Conservation (phyloP, 805 yeast species). For the Zygoascus tannicola region DNA sequence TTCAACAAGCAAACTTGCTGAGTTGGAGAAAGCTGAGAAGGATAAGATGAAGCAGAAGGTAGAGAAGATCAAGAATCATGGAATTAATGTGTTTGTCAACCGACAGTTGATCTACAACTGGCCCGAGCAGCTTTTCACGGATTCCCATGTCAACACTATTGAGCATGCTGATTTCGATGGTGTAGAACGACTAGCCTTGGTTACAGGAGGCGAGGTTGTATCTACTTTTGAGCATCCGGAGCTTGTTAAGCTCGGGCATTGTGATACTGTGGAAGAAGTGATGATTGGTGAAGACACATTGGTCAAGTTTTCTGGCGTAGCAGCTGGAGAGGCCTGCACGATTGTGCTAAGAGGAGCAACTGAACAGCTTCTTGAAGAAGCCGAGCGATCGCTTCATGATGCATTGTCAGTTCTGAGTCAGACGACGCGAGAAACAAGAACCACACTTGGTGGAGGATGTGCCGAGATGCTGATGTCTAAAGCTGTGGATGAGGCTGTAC, state of each 20-base stretch:
- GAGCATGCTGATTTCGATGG: constrained; percentile 99
- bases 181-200: constrained; percentile 89
- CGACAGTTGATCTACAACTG: constrained; percentile 95
- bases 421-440: constrained; percentile 85
- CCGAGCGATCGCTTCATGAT: constrained; percentile 94
- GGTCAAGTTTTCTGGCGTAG: constrained; percentile 90
- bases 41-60: constrained; percentile 87
- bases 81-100: constrained; percentile 83
- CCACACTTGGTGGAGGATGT: constrained; percentile 92
- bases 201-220: constrained; percentile 96
- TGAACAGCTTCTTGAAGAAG: constrained; percentile 90
- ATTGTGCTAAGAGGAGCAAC: constrained; percentile 96
- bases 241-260: constrained; percentile 73
- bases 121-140: constrained; percentile 93
- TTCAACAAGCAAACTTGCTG: constrained; percentile 88
- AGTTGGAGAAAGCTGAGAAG: constrained; percentile 87
- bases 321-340: constrained; percentile 93
- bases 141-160: constrained; percentile 76
- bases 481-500: constrained; percentile 90
- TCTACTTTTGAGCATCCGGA: constrained; percentile 94
- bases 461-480: constrained; percentile 95
- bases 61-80: constrained; percentile 78
- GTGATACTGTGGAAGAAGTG: constrained; percentile 84
- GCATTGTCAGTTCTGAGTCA: constrained; percentile 93
- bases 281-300: constrained; percentile 88